Evolutionary conservation across 441 rosid species (phyloP).

Genomic region (Capsella rubella): DNA sequence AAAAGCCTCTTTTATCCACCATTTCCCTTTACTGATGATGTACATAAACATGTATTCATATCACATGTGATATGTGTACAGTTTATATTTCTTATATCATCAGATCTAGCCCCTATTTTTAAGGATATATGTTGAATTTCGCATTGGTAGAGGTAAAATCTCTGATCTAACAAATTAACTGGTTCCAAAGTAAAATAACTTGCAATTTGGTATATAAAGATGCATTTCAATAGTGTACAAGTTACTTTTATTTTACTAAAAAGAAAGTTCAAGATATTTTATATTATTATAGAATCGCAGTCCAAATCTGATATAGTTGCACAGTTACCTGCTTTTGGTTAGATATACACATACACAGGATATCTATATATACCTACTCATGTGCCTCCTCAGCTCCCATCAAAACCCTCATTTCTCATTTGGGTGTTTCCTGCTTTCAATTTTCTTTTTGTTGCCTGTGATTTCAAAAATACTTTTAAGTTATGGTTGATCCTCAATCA

Average conservation of each 20-base stretch:
- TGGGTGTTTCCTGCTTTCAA: background rate
- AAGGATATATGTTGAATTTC: constrained; percentile 3
- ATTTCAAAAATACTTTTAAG: constrained; percentile 19
- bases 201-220: constrained; percentile 1
- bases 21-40: constrained; percentile 22
- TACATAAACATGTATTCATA: constrained; percentile 38
- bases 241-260: constrained; percentile 13
- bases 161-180: background rate
- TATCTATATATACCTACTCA: constrained; percentile 41
- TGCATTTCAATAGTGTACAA: constrained; percentile 11
- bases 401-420: constrained; percentile 39
- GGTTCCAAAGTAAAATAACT: constrained; percentile 2
- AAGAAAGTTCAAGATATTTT: constrained; percentile 21
- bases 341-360: constrained; percentile 31
- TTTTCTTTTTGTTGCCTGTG: constrained; percentile 11
- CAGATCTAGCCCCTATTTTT: constrained; percentile 22
- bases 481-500: constrained; percentile 73
- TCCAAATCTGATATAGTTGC: constrained; percentile 30
- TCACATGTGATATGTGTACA: constrained; percentile 31
- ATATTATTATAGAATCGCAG: constrained; percentile 32
- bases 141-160: background rate
- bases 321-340: constrained; percentile 33
- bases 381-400: constrained; percentile 34
- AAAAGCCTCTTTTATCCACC: constrained; percentile 30
- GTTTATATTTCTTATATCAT: constrained; percentile 11